A percentile compares a stretch with the other conserved stretches of the same genome.
phyloP scores from a whole-genome alignment of 805 yeast genomes.

The Metschnikowia cubensis region DNA sequence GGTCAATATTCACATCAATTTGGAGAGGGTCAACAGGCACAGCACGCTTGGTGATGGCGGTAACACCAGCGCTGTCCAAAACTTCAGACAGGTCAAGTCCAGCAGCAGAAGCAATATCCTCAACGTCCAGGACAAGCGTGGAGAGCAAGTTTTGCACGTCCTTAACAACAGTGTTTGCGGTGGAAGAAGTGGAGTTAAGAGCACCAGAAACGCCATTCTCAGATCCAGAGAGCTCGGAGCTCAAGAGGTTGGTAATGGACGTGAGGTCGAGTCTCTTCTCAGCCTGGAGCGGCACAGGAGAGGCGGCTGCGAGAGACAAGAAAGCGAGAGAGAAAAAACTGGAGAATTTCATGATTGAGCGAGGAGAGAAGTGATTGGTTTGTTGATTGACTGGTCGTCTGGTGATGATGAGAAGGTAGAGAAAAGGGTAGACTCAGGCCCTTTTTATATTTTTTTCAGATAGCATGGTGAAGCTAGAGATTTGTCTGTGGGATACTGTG shows the following conservation, averaged over 20 bases:
- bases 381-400: not conserved
- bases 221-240: not conserved
- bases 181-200: not conserved
- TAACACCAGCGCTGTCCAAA: conserved; percentile 1
- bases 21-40: not conserved
- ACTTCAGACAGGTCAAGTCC: conserved; percentile 6
- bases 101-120: conserved; percentile 9
- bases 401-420: not conserved
- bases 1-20: not conserved
- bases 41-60: not conserved
- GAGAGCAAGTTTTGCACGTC: conserved; percentile 5
- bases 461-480: not conserved
- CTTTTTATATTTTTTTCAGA: not conserved
- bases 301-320: conserved; percentile 11
- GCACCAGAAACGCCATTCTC: not conserved
- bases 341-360: conserved; percentile 8
- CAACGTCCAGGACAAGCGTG: conserved; percentile 7
- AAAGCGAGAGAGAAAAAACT: conserved; percentile 5
- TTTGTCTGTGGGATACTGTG: not conserved
- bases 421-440: not conserved
- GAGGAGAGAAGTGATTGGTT: not conserved
- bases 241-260: not conserved
- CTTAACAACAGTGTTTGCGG: not conserved
- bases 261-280: conserved; percentile 2
- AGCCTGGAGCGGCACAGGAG: conserved; percentile 4